phyloP scores from a whole-genome alignment of 208 protist genomes.

The Trypanosoma scelopori region DNA sequence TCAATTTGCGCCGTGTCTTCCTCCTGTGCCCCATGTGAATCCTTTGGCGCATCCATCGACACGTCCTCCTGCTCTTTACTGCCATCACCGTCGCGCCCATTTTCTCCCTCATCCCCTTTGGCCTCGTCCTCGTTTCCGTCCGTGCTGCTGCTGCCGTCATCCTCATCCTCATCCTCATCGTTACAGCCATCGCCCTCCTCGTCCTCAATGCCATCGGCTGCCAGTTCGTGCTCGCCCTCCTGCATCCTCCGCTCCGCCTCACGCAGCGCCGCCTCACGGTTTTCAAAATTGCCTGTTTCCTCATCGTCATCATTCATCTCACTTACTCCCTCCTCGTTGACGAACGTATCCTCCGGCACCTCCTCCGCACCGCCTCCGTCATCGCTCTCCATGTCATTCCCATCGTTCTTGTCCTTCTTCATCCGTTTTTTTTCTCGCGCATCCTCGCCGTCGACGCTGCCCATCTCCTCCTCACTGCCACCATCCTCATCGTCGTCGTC shows the following conservation, averaged over 20 bases:
- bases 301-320: constrained; percentile 56
- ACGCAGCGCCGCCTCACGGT: constrained; percentile 81
- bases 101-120: constrained; percentile 34
- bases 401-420: constrained; percentile 74
- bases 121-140: constrained; percentile 16
- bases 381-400: constrained; percentile 74
- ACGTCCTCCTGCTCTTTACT: constrained; percentile 23
- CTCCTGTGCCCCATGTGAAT: constrained; percentile 22
- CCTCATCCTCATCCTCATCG: constrained; percentile 37
- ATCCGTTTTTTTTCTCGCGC: constrained; percentile 83
- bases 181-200: constrained; percentile 29
- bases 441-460: constrained; percentile 87
- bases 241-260: constrained; percentile 66
- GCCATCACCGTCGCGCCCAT: constrained; percentile 24
- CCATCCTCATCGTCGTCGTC: constrained; percentile 63
- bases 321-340: constrained; percentile 33
- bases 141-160: constrained; percentile 20
- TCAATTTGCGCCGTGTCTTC: constrained; percentile 26
- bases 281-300: constrained; percentile 83
- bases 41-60: constrained; percentile 7
- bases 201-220: constrained; percentile 50
- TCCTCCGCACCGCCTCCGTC: constrained; percentile 75
- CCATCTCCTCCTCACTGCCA: constrained; percentile 80
- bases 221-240: constrained; percentile 68
- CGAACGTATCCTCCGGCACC: constrained; percentile 80